Conservation (phyloP, 495 filamentous ascomycete species). For the Penicillium crystallinum region DNA sequence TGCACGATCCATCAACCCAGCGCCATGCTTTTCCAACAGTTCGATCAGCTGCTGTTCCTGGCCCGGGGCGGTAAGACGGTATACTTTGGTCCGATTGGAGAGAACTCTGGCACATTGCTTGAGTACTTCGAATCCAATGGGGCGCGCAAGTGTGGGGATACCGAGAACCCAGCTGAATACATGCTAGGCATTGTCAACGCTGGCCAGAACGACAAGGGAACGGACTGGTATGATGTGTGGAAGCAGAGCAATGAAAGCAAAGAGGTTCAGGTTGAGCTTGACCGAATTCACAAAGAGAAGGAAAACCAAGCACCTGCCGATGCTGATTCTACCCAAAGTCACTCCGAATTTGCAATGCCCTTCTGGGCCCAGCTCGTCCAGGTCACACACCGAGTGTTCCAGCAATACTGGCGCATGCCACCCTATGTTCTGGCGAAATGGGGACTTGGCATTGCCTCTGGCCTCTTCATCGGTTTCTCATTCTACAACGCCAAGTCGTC, state of each 20-base stretch:
- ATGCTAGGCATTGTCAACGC: slow-evolving; percentile 72
- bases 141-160: slow-evolving; percentile 56
- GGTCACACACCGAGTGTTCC: slow-evolving; percentile 43
- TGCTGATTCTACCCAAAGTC: neutral
- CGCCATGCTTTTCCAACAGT: slow-evolving; percentile 86
- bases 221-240: slow-evolving; percentile 76
- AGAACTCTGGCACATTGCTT: slow-evolving; percentile 62
- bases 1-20: slow-evolving; percentile 95
- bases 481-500: slow-evolving; percentile 46
- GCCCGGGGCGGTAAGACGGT: slow-evolving; percentile 73
- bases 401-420: slow-evolving; percentile 52
- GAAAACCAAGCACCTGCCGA: slow-evolving; percentile 42
- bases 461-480: slow-evolving; percentile 62
- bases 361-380: slow-evolving; percentile 40
- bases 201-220: slow-evolving; percentile 19
- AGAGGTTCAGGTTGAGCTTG: slow-evolving; percentile 61
- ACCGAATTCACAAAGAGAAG: slow-evolving; percentile 50
- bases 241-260: slow-evolving; percentile 60
- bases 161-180: slow-evolving; percentile 82
- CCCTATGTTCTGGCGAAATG: slow-evolving; percentile 38
- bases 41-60: slow-evolving; percentile 81
- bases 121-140: slow-evolving; percentile 75
- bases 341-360: slow-evolving; percentile 46
- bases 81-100: slow-evolving; percentile 81
- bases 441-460: slow-evolving; percentile 29